Conservation (phyloP, 2,329 filamentous ascomycete genomes). For the Fusarium ambrosium region DNA sequence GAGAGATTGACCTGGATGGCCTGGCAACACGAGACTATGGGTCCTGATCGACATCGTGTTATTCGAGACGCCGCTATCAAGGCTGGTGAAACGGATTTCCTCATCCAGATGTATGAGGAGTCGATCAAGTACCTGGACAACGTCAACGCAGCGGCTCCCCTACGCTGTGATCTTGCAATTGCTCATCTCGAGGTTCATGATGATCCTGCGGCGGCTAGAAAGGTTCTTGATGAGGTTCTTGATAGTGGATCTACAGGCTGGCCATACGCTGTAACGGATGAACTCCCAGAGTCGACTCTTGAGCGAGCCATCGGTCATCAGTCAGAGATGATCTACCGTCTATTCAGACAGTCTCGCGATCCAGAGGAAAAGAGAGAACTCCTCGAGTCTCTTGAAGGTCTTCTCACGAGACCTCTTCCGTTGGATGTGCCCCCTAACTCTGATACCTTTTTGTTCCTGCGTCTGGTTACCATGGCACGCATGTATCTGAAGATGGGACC, state of each 20-base stretch:
- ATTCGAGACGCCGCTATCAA: constrained; percentile 33
- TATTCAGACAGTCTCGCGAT: constrained; percentile 41
- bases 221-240: constrained; percentile 41
- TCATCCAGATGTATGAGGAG: constrained; percentile 40
- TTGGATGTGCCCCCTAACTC: constrained; percentile 38
- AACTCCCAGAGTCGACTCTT: constrained; percentile 25
- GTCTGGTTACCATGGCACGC: constrained; percentile 32
- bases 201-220: constrained; percentile 33
- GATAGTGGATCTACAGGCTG: constrained; percentile 40
- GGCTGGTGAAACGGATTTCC: constrained; percentile 37
- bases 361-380: constrained; percentile 34
- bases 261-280: constrained; percentile 39
- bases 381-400: constrained; percentile 26
- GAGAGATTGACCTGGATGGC: constrained; percentile 47
- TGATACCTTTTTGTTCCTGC: constrained; percentile 17
- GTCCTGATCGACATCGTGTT: constrained; percentile 8
- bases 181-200: constrained; percentile 30
- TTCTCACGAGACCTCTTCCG: constrained; percentile 35
- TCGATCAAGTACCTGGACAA: constrained; percentile 45
- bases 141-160: constrained; percentile 43
- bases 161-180: constrained; percentile 39
- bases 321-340: constrained; percentile 35
- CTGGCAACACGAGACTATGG: constrained; percentile 36
- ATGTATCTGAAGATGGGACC: constrained; percentile 47
- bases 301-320: constrained; percentile 28